phyloP scores from a whole-genome alignment of 2,329 filamentous ascomycete genomes.

The Alternaria metachromatica region DNA sequence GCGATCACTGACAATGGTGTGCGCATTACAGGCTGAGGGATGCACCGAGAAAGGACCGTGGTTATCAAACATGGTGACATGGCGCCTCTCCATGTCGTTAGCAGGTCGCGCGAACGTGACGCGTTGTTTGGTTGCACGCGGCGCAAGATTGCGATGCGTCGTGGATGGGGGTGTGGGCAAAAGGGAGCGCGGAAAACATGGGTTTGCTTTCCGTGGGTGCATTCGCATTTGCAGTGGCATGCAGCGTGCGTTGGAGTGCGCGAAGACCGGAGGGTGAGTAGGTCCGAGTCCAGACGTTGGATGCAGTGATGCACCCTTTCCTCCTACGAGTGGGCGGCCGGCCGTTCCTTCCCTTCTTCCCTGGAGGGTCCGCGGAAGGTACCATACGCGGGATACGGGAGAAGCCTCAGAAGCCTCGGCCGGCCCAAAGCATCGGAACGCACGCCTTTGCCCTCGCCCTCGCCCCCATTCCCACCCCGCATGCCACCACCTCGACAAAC shows the following conservation, averaged over 20 bases:
- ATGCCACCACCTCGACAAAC: slow-evolving; percentile 3
- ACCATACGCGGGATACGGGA: slow-evolving; percentile 15
- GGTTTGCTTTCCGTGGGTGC: neutral
- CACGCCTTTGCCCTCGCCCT: neutral
- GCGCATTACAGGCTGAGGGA: neutral
- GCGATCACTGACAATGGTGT: neutral
- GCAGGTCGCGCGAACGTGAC: slow-evolving; percentile 14
- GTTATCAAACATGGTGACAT: neutral
- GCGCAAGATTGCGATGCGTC: slow-evolving; percentile 1
- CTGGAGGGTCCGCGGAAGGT: slow-evolving; percentile 2
- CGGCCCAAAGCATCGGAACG: slow-evolving; percentile 14
- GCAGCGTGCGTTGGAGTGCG: neutral
- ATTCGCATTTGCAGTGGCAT: neutral
- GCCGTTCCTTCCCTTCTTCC: slow-evolving; percentile 8
- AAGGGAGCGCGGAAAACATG: neutral
- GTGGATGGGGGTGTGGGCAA: neutral
- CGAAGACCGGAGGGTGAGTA: neutral
- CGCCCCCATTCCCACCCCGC: neutral
- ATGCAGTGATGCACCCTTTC: neutral
- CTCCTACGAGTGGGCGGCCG: neutral
- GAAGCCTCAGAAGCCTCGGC: slow-evolving; percentile 20
- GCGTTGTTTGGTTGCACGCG: neutral
- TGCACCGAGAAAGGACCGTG: slow-evolving; percentile 15
- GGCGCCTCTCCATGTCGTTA: slow-evolving; percentile 1
- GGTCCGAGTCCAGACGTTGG: neutral